These are phyloP conservation scores for Fusarium burgessii DNA, from an alignment of 2,329 filamentous ascomycete species.

Conservation along the genomic window DNA sequence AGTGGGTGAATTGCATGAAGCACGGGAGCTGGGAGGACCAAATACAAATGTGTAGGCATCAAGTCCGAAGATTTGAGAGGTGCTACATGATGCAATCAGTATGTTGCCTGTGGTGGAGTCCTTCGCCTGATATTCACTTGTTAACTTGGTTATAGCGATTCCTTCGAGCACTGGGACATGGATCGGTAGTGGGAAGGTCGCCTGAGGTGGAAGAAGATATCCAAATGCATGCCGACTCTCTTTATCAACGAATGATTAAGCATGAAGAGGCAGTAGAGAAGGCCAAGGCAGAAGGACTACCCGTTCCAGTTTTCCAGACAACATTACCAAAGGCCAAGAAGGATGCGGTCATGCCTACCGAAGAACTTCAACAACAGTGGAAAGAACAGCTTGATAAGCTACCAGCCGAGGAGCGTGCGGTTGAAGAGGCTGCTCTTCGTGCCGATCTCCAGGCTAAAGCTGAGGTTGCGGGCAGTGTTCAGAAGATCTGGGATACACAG, in stretches of 20 bases:
- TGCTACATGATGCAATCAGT: conserved; percentile 92
- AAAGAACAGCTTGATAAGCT: conserved; percentile 69
- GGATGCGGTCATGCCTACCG: conserved; percentile 49
- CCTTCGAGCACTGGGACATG: conserved; percentile 89
- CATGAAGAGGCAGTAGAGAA: conserved; percentile 82
- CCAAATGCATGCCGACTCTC: conserved; percentile 92
- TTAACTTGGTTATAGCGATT: conserved; percentile 72
- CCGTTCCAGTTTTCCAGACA: conserved; percentile 69
- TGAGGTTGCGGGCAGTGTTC: conserved; percentile 70
- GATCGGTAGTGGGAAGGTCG: conserved; percentile 73
- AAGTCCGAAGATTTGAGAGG: conserved; percentile 82
- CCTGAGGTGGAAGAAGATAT: conserved; percentile 83
- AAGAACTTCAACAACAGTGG: conserved; percentile 63
- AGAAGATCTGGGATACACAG: conserved; percentile 55
- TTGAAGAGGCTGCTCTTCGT: conserved; percentile 73
- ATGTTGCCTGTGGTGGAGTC: conserved; percentile 19
- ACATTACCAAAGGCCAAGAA: conserved; percentile 58
- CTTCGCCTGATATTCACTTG: not conserved
- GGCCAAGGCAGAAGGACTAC: conserved; percentile 71
- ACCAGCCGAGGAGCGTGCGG: conserved; percentile 66
- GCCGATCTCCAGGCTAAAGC: conserved; percentile 72
- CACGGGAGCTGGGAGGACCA: conserved; percentile 74
- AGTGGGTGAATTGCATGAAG: conserved; percentile 85
- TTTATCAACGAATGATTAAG: conserved; percentile 88
- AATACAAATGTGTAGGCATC: conserved; percentile 82